Evolutionary conservation across 345 rosid genomes (phyloP), one percentile per base, ranked within the genome.

Genomic region (Clarkia xantiana): DNA sequence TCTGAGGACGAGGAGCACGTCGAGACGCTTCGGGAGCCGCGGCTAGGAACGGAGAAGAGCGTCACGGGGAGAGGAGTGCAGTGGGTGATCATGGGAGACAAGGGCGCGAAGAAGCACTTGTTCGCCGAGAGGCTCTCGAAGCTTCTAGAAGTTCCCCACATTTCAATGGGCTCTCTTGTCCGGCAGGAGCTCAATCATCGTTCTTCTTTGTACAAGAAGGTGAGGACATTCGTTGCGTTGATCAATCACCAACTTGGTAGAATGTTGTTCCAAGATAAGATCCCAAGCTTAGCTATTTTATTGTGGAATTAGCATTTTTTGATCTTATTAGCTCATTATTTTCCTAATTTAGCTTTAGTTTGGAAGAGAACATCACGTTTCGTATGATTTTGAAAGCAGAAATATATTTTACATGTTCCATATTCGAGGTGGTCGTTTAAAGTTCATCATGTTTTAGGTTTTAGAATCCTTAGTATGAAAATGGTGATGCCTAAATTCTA

Each of bases 31-130:
- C 39, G 65, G 40, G 62, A 46, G 42, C 53, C 23, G 47, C 51
- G 38, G 25, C 64, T 70, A 17, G 69, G 55, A 2, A 51, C 72
- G 55, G 77, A 58, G 53, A 77, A 71, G 42, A 63, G 62, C 45
- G 69, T 44, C 1, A 71, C 76, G 45, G 71, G 62, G 65, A 84
- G 93, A 52, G 96, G 96, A 63, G 87, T 81, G 52, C 94, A 91
- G 56, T 91, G 98, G 98, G 93, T 84, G 66, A 57, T 91, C 44
- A 84, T 91, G 48, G 96, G 96, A 2, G 87, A 76, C 11, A 84
- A 85, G 2, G 81, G 80, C 17, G 81, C 78, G 2, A 71, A 77
- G 67, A 81, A 81, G 44, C 85, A 74, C 60, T 72, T 72, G n/a
- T 86, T 74, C 55, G 96, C 96, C 0, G 82, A 76, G 62, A 74